Conservation (phyloP, 1,139 yeast genomes). For the Pichia sp. region DNA sequence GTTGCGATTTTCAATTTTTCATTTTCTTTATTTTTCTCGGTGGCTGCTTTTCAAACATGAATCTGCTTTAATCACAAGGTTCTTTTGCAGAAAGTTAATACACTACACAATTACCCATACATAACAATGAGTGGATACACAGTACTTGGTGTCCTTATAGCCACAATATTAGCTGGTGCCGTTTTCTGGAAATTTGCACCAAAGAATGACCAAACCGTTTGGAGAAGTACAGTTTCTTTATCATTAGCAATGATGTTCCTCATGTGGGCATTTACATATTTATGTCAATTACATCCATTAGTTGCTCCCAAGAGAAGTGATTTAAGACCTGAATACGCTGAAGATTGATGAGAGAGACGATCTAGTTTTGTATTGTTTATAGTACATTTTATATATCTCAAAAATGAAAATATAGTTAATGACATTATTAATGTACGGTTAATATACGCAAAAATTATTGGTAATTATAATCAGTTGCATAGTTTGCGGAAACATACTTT, state of each 20-base stretch:
- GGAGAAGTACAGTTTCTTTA: slow-evolving; percentile 84
- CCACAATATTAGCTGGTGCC: slow-evolving; percentile 54
- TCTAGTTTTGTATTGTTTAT: background rate
- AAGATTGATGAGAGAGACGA: slow-evolving; percentile 10
- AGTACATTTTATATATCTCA: background rate
- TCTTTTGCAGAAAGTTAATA: background rate
- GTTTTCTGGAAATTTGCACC: slow-evolving; percentile 55
- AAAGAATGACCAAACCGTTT: slow-evolving; percentile 55
- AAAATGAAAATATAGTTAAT: too few species aligned
- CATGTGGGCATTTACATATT: slow-evolving; percentile 92
- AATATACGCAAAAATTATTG: too few species aligned
- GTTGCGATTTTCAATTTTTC: background rate
- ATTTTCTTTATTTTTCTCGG: background rate
- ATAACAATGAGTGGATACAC: slow-evolving; percentile 46
- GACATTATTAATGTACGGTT: too few species aligned
- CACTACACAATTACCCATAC: background rate
- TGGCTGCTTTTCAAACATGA: background rate
- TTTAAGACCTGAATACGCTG: slow-evolving; percentile 63
- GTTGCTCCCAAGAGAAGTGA: slow-evolving; percentile 77
- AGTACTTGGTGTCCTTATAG: slow-evolving; percentile 57
- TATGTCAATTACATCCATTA: slow-evolving; percentile 74
- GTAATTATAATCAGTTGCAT: too few species aligned
- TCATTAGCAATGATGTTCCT: slow-evolving; percentile 82
- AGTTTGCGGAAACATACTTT: too few species aligned
- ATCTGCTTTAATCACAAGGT: background rate